Evolutionary conservation across 2,329 filamentous ascomycete species (phyloP).

Genomic region (Colletotrichum sublineola): DNA sequence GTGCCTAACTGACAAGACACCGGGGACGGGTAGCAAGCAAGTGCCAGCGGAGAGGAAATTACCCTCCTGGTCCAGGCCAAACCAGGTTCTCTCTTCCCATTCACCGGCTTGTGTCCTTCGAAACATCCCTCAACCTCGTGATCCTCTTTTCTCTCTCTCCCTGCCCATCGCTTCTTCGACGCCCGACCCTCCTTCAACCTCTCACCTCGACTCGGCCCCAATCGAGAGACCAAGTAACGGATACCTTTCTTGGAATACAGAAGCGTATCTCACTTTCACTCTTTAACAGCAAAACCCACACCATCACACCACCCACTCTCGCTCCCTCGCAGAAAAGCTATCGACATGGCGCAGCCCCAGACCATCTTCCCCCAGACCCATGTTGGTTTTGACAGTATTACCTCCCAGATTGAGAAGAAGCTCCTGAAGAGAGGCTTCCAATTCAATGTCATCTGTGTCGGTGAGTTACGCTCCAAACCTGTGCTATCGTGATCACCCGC

Average conservation of each 20-base stretch:
- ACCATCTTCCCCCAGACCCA: constrained; percentile 93
- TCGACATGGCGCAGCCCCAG: constrained; percentile 69
- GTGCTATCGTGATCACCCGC: not conserved
- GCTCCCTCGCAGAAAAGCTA: constrained; percentile 47
- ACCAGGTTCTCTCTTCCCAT: constrained; percentile 27
- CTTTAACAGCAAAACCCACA: constrained; percentile 49
- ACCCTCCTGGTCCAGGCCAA: constrained; percentile 48
- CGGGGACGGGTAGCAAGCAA: constrained; percentile 43
- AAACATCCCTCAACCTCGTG: constrained; percentile 43
- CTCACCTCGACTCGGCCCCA: constrained; percentile 46
- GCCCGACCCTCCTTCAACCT: constrained; percentile 28
- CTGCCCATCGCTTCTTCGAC: constrained; percentile 39
- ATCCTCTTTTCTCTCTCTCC: constrained; percentile 27
- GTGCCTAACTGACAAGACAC: constrained; percentile 39
- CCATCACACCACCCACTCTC: constrained; percentile 48
- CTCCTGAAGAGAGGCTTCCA: constrained; percentile 99
- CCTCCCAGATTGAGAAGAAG: constrained; percentile 99
- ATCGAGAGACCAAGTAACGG: constrained; percentile 38
- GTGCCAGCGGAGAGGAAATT: constrained; percentile 54
- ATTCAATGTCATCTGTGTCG: constrained; percentile 99
- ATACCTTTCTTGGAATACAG: constrained; percentile 55
- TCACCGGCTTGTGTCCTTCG: constrained; percentile 42
- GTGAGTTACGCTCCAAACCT: constrained; percentile 69
- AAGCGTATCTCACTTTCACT: constrained; percentile 46
- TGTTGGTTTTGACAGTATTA: constrained; percentile 99